Base-by-base conservation (phyloP, 1,139 yeast genomes). In the Taphrina communis region DNA sequence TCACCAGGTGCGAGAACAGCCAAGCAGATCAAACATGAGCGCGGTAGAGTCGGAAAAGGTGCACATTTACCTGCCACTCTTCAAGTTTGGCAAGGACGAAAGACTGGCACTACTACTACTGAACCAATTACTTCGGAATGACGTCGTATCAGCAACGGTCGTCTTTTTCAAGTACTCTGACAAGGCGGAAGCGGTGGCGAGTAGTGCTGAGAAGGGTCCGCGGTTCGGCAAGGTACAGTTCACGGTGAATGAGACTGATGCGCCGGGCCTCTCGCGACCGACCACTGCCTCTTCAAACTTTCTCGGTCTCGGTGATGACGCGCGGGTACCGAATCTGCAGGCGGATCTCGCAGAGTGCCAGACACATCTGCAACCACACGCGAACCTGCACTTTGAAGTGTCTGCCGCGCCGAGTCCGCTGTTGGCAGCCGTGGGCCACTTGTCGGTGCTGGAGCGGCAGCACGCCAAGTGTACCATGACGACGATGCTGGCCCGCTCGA, bases 21-120 rank as follows among this genome's bases (percentile, higher is more conserved):
- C 59, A 6, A 58, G 31, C 55, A 58, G 19, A 31, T 21, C 44
- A n/a, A 50, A 11, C n/a, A 42, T 42, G n/a, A 39, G 21, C 42
- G 58, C 41, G 21, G 35, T 21, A 14, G 41, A 58, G 31, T 52
- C 65, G 11, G 68, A 63, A 39, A 56, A 58, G 42, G 53, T 62
- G 21, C 72, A 69, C 41, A 31, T 69, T n/a, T 62, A 63, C 39
- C 55, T 70, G 19, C 71, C 71, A 6, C 53, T 60, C 36, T 70
- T 70, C 42, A 68, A 69, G 14, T 63, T 63, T 46, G 70, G 65
- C 44, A 50, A 46, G 14, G 72, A 70, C 36, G 72, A 69, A 25
- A 38, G 60, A 14, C 41, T 63, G 25, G 70, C 69, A 1, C 55
- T 70, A 48, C 55, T 48, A 11, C 44, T 70, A 25, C 48, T 69